Base-by-base conservation (phyloP, 2,329 filamentous ascomycete species). In the Curvularia hawaiiensis region DNA sequence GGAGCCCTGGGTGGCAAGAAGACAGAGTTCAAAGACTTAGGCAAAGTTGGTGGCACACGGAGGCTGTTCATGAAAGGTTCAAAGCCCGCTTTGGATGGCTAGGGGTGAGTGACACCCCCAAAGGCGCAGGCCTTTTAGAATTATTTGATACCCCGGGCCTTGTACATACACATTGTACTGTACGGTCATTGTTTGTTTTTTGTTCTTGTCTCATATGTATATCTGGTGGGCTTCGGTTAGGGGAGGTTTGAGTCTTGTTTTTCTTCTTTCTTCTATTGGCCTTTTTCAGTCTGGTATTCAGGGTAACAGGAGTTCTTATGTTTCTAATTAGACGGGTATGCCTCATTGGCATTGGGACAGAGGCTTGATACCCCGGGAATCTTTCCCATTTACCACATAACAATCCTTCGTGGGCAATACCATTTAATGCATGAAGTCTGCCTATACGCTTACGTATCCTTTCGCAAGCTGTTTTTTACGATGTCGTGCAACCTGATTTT, bases 31-130 rank as follows among this genome's bases (percentile, higher is more conserved):
- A 88, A 87, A 20, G 88, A 91, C 62, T 77, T 92, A 64, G 88
- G 89, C 44, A 90, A 85, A 72, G 86, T 88, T 5, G 90, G 90
- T 2, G 85, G 84, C 8, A 92, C 90, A 16, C 90, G 90, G 78
- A 83, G 90, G 65, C 73, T 93, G 50, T 91, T 90, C 69, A 82
- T 86, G 68, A 82, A 75, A 45, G 73, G 69, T 16, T 66, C 66
- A 5, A 60, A 59, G 18, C 55, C 55, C 12, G 51, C 38, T 30
- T 38, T 64, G 20, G 53, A 50, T 31, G 62, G 68, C 11, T 45
- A 49, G 30, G 30, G 44, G 35, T n/a, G 43, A 14, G 26, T 43
- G 12, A 22, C 22, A 38, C 35, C n/a, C 24, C 24, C 22, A 28
- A 46, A n/a, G 47, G 31, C 31, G 33, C 47, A 39, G 30, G 38